These are phyloP conservation scores for Tolypocladium pustulatum DNA, from an alignment of 2,329 filamentous ascomycete genomes.

Conservation along the genomic window DNA sequence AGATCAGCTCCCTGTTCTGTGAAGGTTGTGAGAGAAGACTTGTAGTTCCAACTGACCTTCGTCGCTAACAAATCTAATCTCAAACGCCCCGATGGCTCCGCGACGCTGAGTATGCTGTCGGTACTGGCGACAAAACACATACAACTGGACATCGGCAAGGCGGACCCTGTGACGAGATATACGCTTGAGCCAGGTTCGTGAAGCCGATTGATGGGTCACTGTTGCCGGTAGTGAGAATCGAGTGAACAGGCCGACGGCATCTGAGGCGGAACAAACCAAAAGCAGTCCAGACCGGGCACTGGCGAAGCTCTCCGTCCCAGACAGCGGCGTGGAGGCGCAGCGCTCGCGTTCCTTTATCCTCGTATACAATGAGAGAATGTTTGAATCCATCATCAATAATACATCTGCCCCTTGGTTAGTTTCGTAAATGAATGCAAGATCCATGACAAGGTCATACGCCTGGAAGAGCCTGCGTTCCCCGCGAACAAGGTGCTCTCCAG, in stretches of 20 bases:
- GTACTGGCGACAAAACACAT: slow-evolving; percentile 49
- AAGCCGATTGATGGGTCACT: slow-evolving; percentile 43
- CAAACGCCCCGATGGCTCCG: slow-evolving; percentile 35
- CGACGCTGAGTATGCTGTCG: slow-evolving; percentile 40
- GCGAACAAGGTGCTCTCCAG: slow-evolving; percentile 34
- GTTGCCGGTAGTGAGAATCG: not conserved
- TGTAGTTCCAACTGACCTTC: slow-evolving; percentile 17
- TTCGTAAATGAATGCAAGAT: not conserved
- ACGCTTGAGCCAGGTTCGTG: slow-evolving; percentile 39
- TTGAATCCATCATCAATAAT: slow-evolving; percentile 45
- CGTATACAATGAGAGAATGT: slow-evolving; percentile 43
- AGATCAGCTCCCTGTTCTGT: not conserved
- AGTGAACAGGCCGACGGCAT: not conserved
- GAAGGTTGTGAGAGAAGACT: not conserved
- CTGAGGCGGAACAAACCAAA: slow-evolving; percentile 35
- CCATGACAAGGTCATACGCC: slow-evolving; percentile 32
- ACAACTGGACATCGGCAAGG: slow-evolving; percentile 44
- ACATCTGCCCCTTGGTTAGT: slow-evolving; percentile 24
- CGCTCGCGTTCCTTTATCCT: slow-evolving; percentile 36
- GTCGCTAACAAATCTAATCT: slow-evolving; percentile 37
- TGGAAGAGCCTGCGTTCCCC: slow-evolving; percentile 44
- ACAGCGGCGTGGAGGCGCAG: slow-evolving; percentile 46
- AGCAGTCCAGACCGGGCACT: slow-evolving; percentile 53
- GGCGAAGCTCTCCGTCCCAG: slow-evolving; percentile 40
- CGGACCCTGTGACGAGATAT: slow-evolving; percentile 35